Evolutionary conservation across 2,329 filamentous ascomycete genomes (phyloP), one percentile per base, ranked within the genome.

Genomic region (Curvularia eragrostidis): DNA sequence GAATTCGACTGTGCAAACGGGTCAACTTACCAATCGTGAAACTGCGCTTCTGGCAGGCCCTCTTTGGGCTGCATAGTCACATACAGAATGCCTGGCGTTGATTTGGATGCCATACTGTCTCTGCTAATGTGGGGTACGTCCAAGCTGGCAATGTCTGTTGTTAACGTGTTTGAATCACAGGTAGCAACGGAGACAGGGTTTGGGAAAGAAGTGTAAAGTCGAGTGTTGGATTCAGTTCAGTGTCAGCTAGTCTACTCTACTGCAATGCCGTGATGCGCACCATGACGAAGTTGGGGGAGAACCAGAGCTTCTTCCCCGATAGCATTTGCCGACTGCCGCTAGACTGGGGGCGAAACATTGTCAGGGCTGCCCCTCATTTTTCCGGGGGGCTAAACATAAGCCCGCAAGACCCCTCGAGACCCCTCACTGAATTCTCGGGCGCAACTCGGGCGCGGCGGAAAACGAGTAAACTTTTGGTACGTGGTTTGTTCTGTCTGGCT

Each of bases 1-100:
- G 58, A 28, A 69, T 63, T 8, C 65, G 56, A 15, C 70, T 72
- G 56, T 12, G 36, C 39, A 19, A 30, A 9, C 30, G n/a, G 3
- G 64, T 71, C 61, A 70, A 72, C 69, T 67, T 68, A 73, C 74
- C 74, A 76, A 75, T 96, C 91, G 77, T 96, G 90, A 78, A 96
- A 96, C 70, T 91, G 87, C 61, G 85, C 82, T 47, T 84, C 77
- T 54, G 88, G 81, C 67, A 92, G 83, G 65, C 83, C 84, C 56
- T 85, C 81, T 75, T 85, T 83, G 68, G 91, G 91, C 78, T 93
- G 88, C 89, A 96, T 96, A 15, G 91, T 93, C 66, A 96, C 92
- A 75, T 89, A 92, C 71, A 96, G 87, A 69, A 93, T 87, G 58
- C 91, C 91, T 9, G 70, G 66, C 85, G 85, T 53, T 77, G 81